Conservation (phyloP, 768 basidiomycete species). For the Macrocybe gigantea region DNA sequence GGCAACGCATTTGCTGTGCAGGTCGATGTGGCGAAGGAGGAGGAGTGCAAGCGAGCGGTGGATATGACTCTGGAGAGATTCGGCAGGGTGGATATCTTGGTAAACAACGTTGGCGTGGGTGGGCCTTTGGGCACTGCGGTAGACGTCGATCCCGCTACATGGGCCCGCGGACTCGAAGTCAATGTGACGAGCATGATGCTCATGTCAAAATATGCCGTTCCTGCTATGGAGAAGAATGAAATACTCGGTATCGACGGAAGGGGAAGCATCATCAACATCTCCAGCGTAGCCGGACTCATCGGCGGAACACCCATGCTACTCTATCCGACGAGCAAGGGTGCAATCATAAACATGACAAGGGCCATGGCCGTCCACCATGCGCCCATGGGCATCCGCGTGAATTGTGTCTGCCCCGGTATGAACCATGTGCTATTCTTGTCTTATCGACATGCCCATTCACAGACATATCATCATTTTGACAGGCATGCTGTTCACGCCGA, state of each 20-base stretch:
- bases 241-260: constrained; percentile 22
- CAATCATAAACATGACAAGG: constrained; percentile 36
- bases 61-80: constrained; percentile 26
- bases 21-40: constrained; percentile 29
- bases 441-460: not conserved
- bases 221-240: constrained; percentile 34
- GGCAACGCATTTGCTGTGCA: constrained; percentile 25
- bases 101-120: constrained; percentile 36
- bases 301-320: constrained; percentile 34
- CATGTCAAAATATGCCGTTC: constrained; percentile 36
- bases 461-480: constrained; percentile 3
- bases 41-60: constrained; percentile 29
- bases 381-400: constrained; percentile 31
- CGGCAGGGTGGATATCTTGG: constrained; percentile 35
- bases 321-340: constrained; percentile 38
- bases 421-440: not conserved
- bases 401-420: constrained; percentile 36
- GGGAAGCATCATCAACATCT: constrained; percentile 36
- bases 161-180: constrained; percentile 29
- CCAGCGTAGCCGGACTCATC: constrained; percentile 29
- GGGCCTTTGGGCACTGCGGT: constrained; percentile 33
- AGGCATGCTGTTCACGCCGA: constrained; percentile 37
- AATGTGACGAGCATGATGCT: constrained; percentile 39
- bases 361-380: constrained; percentile 41
- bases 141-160: constrained; percentile 27